Evolutionary conservation across 495 filamentous ascomycete species (phyloP), one percentile per base, ranked within the genome.

Genomic region (Eremomyces bilateralis): DNA sequence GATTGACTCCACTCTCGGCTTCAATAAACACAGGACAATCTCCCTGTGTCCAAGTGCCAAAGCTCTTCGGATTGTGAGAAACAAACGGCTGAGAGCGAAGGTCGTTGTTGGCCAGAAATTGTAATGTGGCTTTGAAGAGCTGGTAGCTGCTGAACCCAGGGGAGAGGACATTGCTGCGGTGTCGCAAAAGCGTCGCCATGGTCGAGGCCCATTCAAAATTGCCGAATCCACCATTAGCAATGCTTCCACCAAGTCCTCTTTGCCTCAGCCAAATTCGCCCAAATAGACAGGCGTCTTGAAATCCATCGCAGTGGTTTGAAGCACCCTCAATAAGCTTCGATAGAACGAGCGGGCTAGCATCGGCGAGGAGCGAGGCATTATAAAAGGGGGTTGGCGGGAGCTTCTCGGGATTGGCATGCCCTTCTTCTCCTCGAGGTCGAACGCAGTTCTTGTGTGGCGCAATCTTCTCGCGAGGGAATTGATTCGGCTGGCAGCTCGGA

Each of bases 221-320:
- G 13, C 88, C 88, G 52, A 97, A 94, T 1, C 90, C 88, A 18
- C 85, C 85, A n/a, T 62, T 56, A 16, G 64, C 57, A 8, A 84
- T 56, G 30, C 58, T 50, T 10, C 75, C 62, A 5, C 60, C 61
- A 45, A 92, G 76, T 0, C 85, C 84, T 27, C 85, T 71, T 56
- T 95, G 90, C 38, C 69, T 71, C 21, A 97, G 58, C 88, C 88
- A 97, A 31, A 76, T 66, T 30, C 76, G 70, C 4, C 85, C 88
- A 28, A 97, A 61, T 15, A 88, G 62, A 48, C 80, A 90, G 6
- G 80, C 77, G 46, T 92, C 79, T 41, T 62, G 67, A 53, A 81
- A 94, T 1, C 67, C 66, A 15, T 66, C 55, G 43, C 76, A 83
- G 34, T 65, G 64, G 36, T 65, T 71, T 20, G 70, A 57, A n/a